Evolutionary conservation across 345 rosid species (phyloP), one percentile per base, ranked within the genome.

Genomic region (Hibiscus trionum): DNA sequence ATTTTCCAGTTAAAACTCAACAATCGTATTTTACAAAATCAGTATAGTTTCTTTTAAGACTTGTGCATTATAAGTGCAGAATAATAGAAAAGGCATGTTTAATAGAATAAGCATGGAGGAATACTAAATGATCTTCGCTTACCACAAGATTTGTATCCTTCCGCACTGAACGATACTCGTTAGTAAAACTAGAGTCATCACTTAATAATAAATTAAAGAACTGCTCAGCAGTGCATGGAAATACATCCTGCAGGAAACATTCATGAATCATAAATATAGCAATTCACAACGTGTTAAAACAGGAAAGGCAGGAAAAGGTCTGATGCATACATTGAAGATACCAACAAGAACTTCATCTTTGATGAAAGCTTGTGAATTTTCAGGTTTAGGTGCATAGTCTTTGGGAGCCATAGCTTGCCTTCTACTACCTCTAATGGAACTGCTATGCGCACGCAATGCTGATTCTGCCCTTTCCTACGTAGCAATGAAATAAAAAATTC

Each of bases 361-460:
- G 84, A 84, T 76, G 78, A 90, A 95, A 64, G 96, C 70, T 80
- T 88, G 90, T 64, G 69, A 78, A 69, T 86, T 88, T 76, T 80
- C 93, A 70, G 78, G 75, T 75, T 80, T 83, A 27, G 80, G 73
- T 52, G 77, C 80, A 80, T 58, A 77, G 69, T 86, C 93, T 76
- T 87, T 86, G 26, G 83, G 87, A 75, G 75, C 73, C 71, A 77
- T 78, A 61, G 70, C 70, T 74, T 75, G 85, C 67, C 71, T 76
- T 81, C 72, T 77, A 80, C 82, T 79, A 73, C 89, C 84, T 80
- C 77, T 89, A 63, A 88, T 75, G 69, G 99, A 95, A 77, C 96
- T 92, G 81, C 97, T 95, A 57, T 88, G 92, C 47, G 99, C 99
- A 82, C 97, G 96, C 61, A 95, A 77, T 33, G 86, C 97, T 55